These are phyloP conservation scores for Nannochloris sp. DNA, from an alignment of 139 green algal genomes.

Conservation along the genomic window DNA sequence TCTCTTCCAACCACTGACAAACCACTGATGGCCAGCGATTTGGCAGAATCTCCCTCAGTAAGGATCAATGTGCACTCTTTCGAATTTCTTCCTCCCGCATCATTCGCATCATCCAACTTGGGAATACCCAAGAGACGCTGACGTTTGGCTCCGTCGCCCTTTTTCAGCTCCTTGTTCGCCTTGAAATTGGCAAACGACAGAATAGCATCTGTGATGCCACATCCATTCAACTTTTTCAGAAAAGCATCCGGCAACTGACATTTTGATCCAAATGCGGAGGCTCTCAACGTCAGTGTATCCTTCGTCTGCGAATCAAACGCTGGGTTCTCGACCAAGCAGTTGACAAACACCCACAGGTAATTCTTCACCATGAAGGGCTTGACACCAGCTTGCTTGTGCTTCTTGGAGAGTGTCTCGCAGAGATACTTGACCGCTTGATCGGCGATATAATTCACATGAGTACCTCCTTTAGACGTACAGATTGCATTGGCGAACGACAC, in stretches of 20 bases:
- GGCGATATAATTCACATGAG: slow-evolving; percentile 87
- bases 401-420: slow-evolving; percentile 86
- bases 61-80: slow-evolving; percentile 97
- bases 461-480: slow-evolving; percentile 92
- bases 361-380: slow-evolving; percentile 97
- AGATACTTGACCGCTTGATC: slow-evolving; percentile 68
- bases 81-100: slow-evolving; percentile 79
- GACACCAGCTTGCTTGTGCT: slow-evolving; percentile 81
- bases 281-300: slow-evolving; percentile 86
- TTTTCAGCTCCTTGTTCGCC: slow-evolving; percentile 92
- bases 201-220: slow-evolving; percentile 79
- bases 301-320: slow-evolving; percentile 98
- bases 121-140: slow-evolving; percentile 69
- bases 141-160: slow-evolving; percentile 90
- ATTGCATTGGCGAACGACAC: slow-evolving; percentile 98
- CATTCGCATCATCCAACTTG: slow-evolving; percentile 98
- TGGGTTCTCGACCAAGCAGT: slow-evolving; percentile 94
- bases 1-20: slow-evolving; percentile 92
- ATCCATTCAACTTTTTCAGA: slow-evolving; percentile 79
- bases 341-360: slow-evolving; percentile 97
- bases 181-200: slow-evolving; percentile 87
- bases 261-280: slow-evolving; percentile 87
- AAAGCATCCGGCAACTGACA: slow-evolving; percentile 76
- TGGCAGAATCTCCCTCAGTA: slow-evolving; percentile 97
- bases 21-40: slow-evolving; percentile 89